Evolutionary conservation across 2,329 filamentous ascomycete species (phyloP).

Genomic region (Furcasterigmium furcatum): DNA sequence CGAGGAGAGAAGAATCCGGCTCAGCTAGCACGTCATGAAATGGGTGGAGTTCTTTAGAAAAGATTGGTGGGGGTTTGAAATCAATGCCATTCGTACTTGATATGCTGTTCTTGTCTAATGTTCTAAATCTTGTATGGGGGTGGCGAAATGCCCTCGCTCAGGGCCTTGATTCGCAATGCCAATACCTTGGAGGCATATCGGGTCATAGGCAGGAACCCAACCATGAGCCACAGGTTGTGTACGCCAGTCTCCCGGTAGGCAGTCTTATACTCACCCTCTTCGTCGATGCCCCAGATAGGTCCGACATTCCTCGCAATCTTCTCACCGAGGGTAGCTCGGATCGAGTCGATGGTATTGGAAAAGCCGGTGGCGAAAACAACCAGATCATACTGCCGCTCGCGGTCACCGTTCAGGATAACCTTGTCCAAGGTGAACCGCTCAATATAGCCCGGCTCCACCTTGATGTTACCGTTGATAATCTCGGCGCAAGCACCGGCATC

Average conservation of each 20-base stretch:
- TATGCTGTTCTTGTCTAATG: no score
- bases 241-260: slow-evolving; percentile 26
- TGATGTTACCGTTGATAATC: not conserved
- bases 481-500: not conserved
- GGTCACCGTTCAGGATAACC: slow-evolving; percentile 21
- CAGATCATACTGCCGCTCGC: slow-evolving; percentile 24
- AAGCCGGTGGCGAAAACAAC: slow-evolving; percentile 45
- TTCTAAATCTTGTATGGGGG: slow-evolving; percentile 10
- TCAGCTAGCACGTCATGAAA: no score
- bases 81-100: no score
- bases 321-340: slow-evolving; percentile 43
- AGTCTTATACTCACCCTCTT: slow-evolving; percentile 37
- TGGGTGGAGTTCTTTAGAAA: no score
- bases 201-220: slow-evolving; percentile 20
- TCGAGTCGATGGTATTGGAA: slow-evolving; percentile 47
- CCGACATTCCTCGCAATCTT: slow-evolving; percentile 40
- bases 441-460: slow-evolving; percentile 13
- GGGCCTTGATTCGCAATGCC: slow-evolving; percentile 24
- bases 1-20: no score
- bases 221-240: slow-evolving; percentile 29
- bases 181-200: slow-evolving; percentile 8
- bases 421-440: slow-evolving; percentile 22
- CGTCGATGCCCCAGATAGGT: slow-evolving; percentile 43
- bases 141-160: slow-evolving; percentile 11
- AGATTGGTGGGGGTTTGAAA: no score